These are phyloP conservation scores for Paramyrothecium roridum DNA, from an alignment of 2,329 filamentous ascomycete species.

Conservation along the genomic window DNA sequence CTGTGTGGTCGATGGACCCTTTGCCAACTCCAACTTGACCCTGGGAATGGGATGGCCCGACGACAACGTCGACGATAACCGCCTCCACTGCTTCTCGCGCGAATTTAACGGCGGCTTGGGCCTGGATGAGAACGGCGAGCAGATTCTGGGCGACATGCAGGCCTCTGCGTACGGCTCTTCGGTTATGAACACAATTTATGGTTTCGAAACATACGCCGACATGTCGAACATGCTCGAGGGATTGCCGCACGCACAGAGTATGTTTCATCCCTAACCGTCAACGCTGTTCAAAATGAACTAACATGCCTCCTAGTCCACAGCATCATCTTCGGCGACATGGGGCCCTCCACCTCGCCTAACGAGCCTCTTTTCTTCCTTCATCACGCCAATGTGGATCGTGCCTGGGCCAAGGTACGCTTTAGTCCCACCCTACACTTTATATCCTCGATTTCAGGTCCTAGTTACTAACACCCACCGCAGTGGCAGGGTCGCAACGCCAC, in stretches of 20 bases:
- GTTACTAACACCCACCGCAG: constrained; percentile 3
- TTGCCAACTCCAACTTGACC: constrained; percentile 1
- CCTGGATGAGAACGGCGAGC: constrained; percentile 8
- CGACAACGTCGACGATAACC: neutral
- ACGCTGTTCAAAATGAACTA: neutral
- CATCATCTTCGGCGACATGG: constrained; percentile 19
- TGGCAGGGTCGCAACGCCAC: constrained; percentile 13
- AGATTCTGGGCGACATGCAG: constrained; percentile 15
- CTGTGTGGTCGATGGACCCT: constrained; percentile 1
- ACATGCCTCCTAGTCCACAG: neutral
- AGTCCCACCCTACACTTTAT: neutral
- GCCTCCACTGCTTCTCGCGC: constrained; percentile 1
- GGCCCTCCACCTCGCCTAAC: constrained; percentile 19
- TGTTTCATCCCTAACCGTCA: neutral
- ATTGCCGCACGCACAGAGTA: constrained; percentile 12
- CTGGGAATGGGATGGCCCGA: constrained; percentile 2
- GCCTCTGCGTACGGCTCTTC: constrained; percentile 6
- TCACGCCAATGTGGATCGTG: constrained; percentile 21
- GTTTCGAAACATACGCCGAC: constrained; percentile 7
- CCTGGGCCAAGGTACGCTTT: constrained; percentile 3
- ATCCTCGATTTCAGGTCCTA: neutral
- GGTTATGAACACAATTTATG: constrained; percentile 11
- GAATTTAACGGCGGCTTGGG: constrained; percentile 11
- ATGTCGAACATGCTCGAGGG: constrained; percentile 12
- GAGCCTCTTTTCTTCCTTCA: constrained; percentile 24